These are phyloP conservation scores for Psilocybe cyanescens DNA, from an alignment of 768 basidiomycete species.

Conservation along the genomic window DNA sequence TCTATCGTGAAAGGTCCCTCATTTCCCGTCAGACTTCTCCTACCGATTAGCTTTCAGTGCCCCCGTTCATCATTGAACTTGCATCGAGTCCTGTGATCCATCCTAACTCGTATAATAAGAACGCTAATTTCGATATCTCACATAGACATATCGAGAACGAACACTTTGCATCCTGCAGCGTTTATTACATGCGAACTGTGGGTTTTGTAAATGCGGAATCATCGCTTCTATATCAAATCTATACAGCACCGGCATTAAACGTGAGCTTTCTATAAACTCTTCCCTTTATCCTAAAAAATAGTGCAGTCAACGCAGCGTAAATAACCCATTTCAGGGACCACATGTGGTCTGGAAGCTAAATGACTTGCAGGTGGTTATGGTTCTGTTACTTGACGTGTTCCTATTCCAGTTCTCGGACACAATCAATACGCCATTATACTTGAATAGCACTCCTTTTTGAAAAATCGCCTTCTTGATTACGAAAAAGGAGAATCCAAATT, in stretches of 20 bases:
- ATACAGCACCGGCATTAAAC: slow-evolving; percentile 8
- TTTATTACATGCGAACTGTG: slow-evolving; percentile 9
- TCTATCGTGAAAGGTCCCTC: slow-evolving; percentile 5
- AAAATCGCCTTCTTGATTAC: neutral
- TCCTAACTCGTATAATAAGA: neutral
- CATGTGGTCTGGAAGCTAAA: slow-evolving; percentile 1
- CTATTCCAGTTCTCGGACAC: neutral
- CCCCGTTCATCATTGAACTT: slow-evolving; percentile 13
- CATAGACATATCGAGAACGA: neutral
- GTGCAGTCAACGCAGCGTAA: neutral
- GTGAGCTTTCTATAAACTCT: slow-evolving; percentile 5
- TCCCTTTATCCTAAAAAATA: slow-evolving; percentile 8
- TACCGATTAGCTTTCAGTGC: slow-evolving; percentile 15
- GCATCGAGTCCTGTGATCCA: neutral
- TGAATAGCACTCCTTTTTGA: neutral
- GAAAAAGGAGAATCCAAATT: slow-evolving; percentile 1
- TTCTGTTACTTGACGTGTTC: neutral
- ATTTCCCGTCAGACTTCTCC: slow-evolving; percentile 7
- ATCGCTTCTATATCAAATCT: neutral
- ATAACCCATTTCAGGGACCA: neutral
- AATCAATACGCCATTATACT: neutral
- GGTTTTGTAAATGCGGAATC: neutral
- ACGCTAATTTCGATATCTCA: slow-evolving; percentile 5
- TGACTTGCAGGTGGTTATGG: no score
- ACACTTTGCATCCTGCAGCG: neutral